Base-by-base conservation (phyloP, 73 alveolate species). In the Blepharisma stoltei region DNA sequence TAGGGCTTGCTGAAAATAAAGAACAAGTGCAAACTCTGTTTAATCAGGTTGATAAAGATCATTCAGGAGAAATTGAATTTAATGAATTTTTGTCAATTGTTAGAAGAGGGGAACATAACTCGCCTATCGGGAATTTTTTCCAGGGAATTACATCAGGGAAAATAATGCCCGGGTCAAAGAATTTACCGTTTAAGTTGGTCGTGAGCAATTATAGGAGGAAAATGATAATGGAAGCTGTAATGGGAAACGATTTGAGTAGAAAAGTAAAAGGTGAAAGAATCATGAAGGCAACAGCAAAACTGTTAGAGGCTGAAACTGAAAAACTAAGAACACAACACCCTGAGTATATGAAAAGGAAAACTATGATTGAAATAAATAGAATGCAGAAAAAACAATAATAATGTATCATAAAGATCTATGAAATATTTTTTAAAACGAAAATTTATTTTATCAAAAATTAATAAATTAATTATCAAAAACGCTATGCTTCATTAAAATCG, bases 1-100 rank as follows among this genome's bases (percentile, higher is more conserved):
- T 94, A 37, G 99, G 99, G 20, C 83, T 94, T 52, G 99, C 99
- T 1, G 97, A 94, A 68, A 86, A 91, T 25, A 80, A 95, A 80
- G 97, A 94, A n/a, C 97, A 94, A 80, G 97, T 94, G 6, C 73
- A 86, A 67, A 89, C 92, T 32, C 70, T 94, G 76, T 86, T 94
- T 50, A 82, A 81, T 37, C 67, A 84, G 6, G 99, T 92, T 32
- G 98, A 94, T 79, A 92, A 86, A 52, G 99, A 94, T 85, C 94
- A 93, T 4, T 89, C 95, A 20, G 95, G 94, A 14, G 75, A 70
- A 75, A 94, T 94, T 44, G 97, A 94, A 76, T 94, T 93, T 82
- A 82, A 86, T 11, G 98, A 94, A 78, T 94, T 94, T 77, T 83
- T 91, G 20, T 80, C 86, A 11, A 94, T 94, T 80, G 90, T 94